Evolutionary conservation across 2,329 filamentous ascomycete genomes (phyloP).

Genomic region (Cryphonectria japonica): DNA sequence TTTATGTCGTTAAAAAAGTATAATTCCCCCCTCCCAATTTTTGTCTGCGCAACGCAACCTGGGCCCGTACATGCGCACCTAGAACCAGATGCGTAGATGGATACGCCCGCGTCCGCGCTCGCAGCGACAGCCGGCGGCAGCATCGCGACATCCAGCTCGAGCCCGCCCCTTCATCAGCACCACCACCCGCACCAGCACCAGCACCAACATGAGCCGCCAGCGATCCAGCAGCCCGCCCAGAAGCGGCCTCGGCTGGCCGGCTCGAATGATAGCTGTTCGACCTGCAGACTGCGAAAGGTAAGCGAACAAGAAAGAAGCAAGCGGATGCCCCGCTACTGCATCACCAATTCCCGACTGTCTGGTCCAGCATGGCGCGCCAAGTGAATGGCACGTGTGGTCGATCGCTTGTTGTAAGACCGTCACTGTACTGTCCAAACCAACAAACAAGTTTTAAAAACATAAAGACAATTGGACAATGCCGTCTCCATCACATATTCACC

Average conservation of each 20-base stretch:
- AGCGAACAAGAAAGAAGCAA: neutral
- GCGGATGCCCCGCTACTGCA: neutral
- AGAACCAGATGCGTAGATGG: slow-evolving; percentile 11
- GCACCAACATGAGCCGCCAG: neutral
- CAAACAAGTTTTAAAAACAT: neutral
- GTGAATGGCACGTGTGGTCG: neutral
- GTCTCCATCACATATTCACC: neutral
- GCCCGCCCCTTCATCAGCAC: neutral
- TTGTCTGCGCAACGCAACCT: neutral
- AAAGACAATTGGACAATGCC: neutral
- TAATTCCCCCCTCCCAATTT: neutral
- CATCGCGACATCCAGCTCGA: slow-evolving; percentile 1
- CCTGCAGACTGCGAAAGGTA: slow-evolving; percentile 28
- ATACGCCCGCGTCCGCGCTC: slow-evolving; percentile 1
- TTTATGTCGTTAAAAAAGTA: neutral
- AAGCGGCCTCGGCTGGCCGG: slow-evolving; percentile 17
- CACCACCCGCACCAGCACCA: slow-evolving; percentile 8
- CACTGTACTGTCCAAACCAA: neutral
- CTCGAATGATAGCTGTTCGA: slow-evolving; percentile 17
- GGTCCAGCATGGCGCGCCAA: neutral
- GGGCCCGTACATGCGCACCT: neutral
- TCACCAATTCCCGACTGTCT: neutral
- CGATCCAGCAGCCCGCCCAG: neutral
- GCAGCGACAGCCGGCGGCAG: slow-evolving; percentile 24
- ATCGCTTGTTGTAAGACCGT: slow-evolving; percentile 1